Evolutionary conservation across 352 stramenopile genomes (phyloP).

Genomic region (Globisporangium cystogenes): DNA sequence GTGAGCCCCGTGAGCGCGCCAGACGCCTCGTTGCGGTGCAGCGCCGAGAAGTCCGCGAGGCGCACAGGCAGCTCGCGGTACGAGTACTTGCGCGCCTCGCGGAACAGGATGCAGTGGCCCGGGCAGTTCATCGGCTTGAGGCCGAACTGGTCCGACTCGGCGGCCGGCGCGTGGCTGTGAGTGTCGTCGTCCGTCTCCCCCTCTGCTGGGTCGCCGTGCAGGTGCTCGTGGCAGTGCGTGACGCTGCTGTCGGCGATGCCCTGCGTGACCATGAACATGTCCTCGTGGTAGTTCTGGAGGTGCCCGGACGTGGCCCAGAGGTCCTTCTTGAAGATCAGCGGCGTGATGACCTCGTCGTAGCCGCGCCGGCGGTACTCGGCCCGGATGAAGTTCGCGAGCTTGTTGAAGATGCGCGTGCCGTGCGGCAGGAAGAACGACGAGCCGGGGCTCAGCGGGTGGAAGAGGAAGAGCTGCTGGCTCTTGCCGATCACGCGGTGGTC

Average conservation of each 20-base stretch:
- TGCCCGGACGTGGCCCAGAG: constrained; percentile 97
- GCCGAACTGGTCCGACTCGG: constrained; percentile 91
- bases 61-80: constrained; percentile 95
- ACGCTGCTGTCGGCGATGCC: constrained; percentile 34
- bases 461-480: constrained; percentile 96
- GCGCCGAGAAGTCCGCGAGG: constrained; percentile 93
- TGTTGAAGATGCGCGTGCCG: constrained; percentile 98
- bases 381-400: constrained; percentile 85
- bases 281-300: constrained; percentile 95
- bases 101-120: constrained; percentile 97
- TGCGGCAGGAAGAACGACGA: constrained; percentile 98
- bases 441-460: constrained; percentile 93
- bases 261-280: constrained; percentile 93
- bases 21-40: constrained; percentile 95
- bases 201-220: constrained; percentile 15
- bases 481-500: constrained; percentile 95
- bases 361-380: constrained; percentile 83
- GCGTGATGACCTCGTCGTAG: constrained; percentile 97
- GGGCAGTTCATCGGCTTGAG: constrained; percentile 99
- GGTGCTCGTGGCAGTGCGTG: constrained; percentile 20
- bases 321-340: constrained; percentile 97
- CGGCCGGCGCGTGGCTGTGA: constrained; percentile 14
- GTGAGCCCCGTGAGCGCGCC: constrained; percentile 96
- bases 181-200: constrained; percentile 17
- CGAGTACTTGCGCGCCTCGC: constrained; percentile 90